A percentile compares a stretch with the other conserved stretches of the same genome.
Evolutionary conservation across 495 filamentous ascomycete genomes (phyloP).

Genomic region (Penicillium ucsense): DNA sequence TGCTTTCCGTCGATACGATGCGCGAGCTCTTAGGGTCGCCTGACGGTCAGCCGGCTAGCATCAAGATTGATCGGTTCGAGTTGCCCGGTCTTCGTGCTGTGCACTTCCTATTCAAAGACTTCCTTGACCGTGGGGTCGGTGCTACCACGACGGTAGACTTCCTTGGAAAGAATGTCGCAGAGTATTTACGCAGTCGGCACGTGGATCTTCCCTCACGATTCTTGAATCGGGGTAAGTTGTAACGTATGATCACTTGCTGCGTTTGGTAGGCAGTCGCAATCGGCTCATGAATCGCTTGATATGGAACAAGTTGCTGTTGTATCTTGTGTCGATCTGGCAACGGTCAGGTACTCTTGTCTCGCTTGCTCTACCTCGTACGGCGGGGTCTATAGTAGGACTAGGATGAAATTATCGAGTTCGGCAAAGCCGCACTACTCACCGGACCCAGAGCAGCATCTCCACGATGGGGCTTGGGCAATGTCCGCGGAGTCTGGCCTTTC

Average conservation of each 20-base stretch:
- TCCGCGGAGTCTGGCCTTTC: no score
- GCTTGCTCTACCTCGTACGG: no score
- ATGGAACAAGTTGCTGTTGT: no score
- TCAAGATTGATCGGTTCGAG: slow-evolving; percentile 46
- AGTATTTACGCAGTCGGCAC: slow-evolving; percentile 38
- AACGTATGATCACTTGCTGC: background rate
- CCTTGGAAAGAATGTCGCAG: slow-evolving; percentile 48
- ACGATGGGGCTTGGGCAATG: no score
- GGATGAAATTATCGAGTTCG: no score
- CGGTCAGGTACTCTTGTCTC: no score
- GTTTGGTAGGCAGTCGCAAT: no score
- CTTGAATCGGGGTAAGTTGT: slow-evolving; percentile 28
- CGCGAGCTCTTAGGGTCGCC: slow-evolving; percentile 31
- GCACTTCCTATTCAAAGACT: slow-evolving; percentile 46
- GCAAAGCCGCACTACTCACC: no score
- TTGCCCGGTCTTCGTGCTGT: slow-evolving; percentile 30
- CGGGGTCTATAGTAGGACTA: no score
- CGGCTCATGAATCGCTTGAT: no score
- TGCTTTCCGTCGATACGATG: slow-evolving; percentile 31
- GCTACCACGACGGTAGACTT: slow-evolving; percentile 41
- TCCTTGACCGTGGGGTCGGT: slow-evolving; percentile 44
- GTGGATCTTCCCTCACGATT: slow-evolving; percentile 41
- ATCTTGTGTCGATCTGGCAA: no score
- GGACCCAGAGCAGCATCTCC: no score
- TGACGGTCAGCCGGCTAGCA: slow-evolving; percentile 23